A percentile compares a stretch with the other conserved stretches of the same genome.
Evolutionary conservation across 768 basidiomycete species (phyloP).

Genomic region (Sporobolomyces pararoseus): DNA sequence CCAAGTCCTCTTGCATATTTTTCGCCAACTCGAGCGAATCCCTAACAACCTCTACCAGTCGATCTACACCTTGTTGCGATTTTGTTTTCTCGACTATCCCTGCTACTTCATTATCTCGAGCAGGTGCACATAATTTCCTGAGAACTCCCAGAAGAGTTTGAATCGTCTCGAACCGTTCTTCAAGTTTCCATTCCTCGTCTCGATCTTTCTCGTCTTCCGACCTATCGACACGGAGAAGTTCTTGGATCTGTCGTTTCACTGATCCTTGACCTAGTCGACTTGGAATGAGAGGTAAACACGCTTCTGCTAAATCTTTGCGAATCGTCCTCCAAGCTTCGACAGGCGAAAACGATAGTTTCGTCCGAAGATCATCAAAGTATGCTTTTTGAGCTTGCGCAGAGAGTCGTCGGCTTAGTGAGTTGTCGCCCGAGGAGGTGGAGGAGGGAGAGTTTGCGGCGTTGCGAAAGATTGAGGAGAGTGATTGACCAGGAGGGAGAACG

Average conservation of each 20-base stretch:
- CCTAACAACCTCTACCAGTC: slow-evolving; percentile 9
- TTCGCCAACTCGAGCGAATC: slow-evolving; percentile 3
- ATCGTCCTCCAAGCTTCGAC: neutral
- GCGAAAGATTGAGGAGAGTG: slow-evolving; percentile 15
- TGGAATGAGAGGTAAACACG: slow-evolving; percentile 6
- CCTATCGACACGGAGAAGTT: neutral
- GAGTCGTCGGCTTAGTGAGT: neutral
- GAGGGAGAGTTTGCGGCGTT: neutral
- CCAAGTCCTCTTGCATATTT: slow-evolving; percentile 10
- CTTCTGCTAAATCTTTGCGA: neutral
- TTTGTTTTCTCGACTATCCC: neutral
- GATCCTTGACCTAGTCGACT: neutral
- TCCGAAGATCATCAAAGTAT: slow-evolving; percentile 9
- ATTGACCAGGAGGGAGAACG: slow-evolving; percentile 18
- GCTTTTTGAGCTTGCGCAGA: slow-evolving; percentile 1
- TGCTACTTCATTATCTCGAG: slow-evolving; percentile 5
- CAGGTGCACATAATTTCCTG: slow-evolving; percentile 22
- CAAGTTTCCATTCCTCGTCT: neutral
- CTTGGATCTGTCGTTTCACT: neutral
- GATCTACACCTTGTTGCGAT: neutral
- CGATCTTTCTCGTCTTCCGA: neutral
- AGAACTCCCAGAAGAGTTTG: neutral
- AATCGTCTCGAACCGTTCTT: neutral
- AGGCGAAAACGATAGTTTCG: neutral
- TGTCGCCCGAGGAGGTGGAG: neutral